Evolutionary conservation across 441 rosid species (phyloP), one percentile per base, ranked within the genome.

Genomic region (Populus hybrid): DNA sequence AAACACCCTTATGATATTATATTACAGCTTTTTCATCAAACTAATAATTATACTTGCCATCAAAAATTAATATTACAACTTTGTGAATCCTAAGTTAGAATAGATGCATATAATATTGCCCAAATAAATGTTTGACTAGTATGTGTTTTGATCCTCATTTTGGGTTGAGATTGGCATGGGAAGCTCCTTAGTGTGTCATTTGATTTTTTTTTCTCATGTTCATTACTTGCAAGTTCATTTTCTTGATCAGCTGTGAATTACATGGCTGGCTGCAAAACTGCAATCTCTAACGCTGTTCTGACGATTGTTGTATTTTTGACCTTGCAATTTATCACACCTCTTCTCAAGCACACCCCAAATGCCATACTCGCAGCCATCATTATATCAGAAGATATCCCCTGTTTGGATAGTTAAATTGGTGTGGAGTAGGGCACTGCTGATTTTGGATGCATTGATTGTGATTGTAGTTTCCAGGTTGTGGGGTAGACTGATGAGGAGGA

Each of bases 171-270:
- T 54, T 21, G 21, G 4, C n/a, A 5, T 18, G 35, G 26, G 36
- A 72, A 26, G 28, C 14, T 24, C 65, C 40, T 54, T 50, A 5
- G 35, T 34, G 35, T 34, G 8, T 75, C 30, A 64, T 59, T 20
- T 57, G 34, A 34, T 34, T 5, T 54, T 76, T 35, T 76, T 23
- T 40, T 14, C 54, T 38, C 32, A 10, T 61, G 70, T 35, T 77
- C 1, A 32, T 69, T 46, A 14, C 36, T 28, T 69, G 76, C 84
- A 95, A 98, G 98, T 63, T 94, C 98, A 1, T 96, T 94, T 85
- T 96, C 99, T 7, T 88, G 99, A 77, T 96, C 99, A 9, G 99
- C 98, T 1, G 99, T 93, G 3, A 96, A 96, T 75, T 94, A 73
- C 88, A 96, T 94, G 98, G 85, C 99, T 2, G 99, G 99, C 68